Evolutionary conservation across 345 rosid genomes (phyloP).

Genomic region (Citrus unshiu): DNA sequence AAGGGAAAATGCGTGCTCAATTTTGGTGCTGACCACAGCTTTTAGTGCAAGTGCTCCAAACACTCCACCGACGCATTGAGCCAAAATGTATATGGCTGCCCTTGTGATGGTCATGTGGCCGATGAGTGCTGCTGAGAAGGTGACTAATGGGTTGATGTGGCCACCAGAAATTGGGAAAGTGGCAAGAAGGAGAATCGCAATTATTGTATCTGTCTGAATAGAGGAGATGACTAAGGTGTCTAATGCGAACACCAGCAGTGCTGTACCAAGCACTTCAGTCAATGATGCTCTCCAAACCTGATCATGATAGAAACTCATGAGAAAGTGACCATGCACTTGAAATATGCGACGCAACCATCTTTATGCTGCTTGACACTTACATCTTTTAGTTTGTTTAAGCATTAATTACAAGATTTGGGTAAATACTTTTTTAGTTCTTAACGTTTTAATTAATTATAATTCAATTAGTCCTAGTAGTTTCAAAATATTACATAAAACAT

Average conservation of each 20-base stretch:
- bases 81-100: neutral
- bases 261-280: slow-evolving; percentile 29
- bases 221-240: slow-evolving; percentile 36
- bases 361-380: too few relatives aligned
- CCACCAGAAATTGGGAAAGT: slow-evolving; percentile 39
- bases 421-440: too few relatives aligned
- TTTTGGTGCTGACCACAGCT: neutral
- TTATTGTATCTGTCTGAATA: slow-evolving; percentile 1
- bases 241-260: slow-evolving; percentile 21
- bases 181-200: slow-evolving; percentile 22
- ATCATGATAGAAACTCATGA: neutral
- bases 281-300: slow-evolving; percentile 38
- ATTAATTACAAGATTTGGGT: too few relatives aligned
- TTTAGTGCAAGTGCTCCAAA: neutral
- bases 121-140: slow-evolving; percentile 27
- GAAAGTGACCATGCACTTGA: too few relatives aligned
- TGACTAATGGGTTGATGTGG: slow-evolving; percentile 38
- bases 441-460: too few relatives aligned
- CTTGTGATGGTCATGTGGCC: slow-evolving; percentile 12
- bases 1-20: slow-evolving; percentile 12
- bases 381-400: too few relatives aligned
- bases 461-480: too few relatives aligned
- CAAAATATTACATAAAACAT: too few relatives aligned
- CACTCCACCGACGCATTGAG: neutral
- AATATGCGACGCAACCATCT: too few relatives aligned